A percentile compares a stretch with the other conserved stretches of the same genome.
Conservation (phyloP, 306 rosid genomes). For the Begonia masoniana region DNA sequence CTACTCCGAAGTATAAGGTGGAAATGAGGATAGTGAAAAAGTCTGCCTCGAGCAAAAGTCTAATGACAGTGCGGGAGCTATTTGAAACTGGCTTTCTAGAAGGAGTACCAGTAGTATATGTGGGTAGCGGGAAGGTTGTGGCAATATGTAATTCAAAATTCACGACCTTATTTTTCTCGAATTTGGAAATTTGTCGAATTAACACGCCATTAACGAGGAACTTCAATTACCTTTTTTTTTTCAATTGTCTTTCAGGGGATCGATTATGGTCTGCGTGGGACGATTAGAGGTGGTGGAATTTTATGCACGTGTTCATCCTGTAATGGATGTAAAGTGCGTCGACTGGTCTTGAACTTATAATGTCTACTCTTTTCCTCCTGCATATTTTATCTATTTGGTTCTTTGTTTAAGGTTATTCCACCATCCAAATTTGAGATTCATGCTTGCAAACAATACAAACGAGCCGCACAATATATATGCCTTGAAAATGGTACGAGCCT, state of each 20-base stretch:
- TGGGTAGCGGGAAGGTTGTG: slow-evolving; percentile 85
- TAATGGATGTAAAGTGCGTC: slow-evolving; percentile 71
- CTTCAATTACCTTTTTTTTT: background rate
- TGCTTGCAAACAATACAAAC: slow-evolving; percentile 78
- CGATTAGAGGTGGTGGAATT: slow-evolving; percentile 73
- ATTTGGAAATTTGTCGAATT: no score
- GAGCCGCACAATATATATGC: slow-evolving; percentile 94
- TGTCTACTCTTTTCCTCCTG: background rate
- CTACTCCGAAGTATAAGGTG: slow-evolving; percentile 28
- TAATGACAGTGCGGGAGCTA: slow-evolving; percentile 68
- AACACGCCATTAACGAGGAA: no score
- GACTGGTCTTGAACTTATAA: slow-evolving; percentile 9
- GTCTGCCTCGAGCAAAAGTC: slow-evolving; percentile 40
- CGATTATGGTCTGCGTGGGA: slow-evolving; percentile 68
- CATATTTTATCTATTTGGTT: slow-evolving; percentile 8
- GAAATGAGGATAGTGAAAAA: slow-evolving; percentile 67
- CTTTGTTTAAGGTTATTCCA: slow-evolving; percentile 52
- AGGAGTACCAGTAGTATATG: slow-evolving; percentile 77
- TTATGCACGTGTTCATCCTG: slow-evolving; percentile 67
- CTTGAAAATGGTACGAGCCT: slow-evolving; percentile 90
- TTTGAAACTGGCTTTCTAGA: slow-evolving; percentile 89
- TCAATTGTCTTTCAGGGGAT: slow-evolving; percentile 40
- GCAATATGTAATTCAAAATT: slow-evolving; percentile 1
- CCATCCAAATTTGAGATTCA: slow-evolving; percentile 97
- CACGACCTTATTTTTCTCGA: no score